Evolutionary conservation across 495 filamentous ascomycete species (phyloP).

Genomic region (Thermothielavioides terrestris): DNA sequence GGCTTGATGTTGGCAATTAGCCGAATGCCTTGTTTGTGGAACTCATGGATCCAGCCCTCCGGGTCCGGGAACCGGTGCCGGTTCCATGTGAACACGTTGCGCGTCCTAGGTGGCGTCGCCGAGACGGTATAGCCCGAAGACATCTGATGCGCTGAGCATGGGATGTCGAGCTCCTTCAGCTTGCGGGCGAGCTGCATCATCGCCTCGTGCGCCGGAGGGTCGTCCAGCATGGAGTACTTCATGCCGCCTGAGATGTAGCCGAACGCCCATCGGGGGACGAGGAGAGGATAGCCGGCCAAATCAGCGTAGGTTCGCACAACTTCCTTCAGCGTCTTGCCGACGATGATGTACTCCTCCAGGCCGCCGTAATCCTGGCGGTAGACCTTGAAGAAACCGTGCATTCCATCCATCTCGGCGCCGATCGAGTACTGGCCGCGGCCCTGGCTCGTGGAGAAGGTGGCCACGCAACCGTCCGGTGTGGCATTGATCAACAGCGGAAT

Average conservation of each 20-base stretch:
- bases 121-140: constrained; percentile 64
- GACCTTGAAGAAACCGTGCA: constrained; percentile 50
- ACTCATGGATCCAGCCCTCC: constrained; percentile 49
- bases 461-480: constrained; percentile 48
- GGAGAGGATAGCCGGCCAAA: constrained; percentile 53
- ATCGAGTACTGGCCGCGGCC: constrained; percentile 34
- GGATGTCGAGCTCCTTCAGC: constrained; percentile 51
- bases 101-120: constrained; percentile 53
- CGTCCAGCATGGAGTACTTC: constrained; percentile 3
- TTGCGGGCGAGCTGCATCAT: constrained; percentile 38
- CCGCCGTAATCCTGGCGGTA: constrained; percentile 63
- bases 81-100: constrained; percentile 68
- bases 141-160: constrained; percentile 65
- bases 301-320: constrained; percentile 57
- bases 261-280: constrained; percentile 48
- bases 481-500: constrained; percentile 60
- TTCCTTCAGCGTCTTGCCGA: constrained; percentile 55
- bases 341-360: constrained; percentile 59
- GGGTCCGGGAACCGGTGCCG: constrained; percentile 56
- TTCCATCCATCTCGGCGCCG: constrained; percentile 61
- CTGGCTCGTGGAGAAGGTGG: constrained; percentile 1
- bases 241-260: constrained; percentile 45
- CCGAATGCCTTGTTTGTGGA: constrained; percentile 53
- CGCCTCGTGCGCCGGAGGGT: constrained; percentile 57
- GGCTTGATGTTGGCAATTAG: constrained; percentile 65